These are phyloP conservation scores for Suillus alpinus DNA, from an alignment of 768 basidiomycete genomes.

Conservation along the genomic window DNA sequence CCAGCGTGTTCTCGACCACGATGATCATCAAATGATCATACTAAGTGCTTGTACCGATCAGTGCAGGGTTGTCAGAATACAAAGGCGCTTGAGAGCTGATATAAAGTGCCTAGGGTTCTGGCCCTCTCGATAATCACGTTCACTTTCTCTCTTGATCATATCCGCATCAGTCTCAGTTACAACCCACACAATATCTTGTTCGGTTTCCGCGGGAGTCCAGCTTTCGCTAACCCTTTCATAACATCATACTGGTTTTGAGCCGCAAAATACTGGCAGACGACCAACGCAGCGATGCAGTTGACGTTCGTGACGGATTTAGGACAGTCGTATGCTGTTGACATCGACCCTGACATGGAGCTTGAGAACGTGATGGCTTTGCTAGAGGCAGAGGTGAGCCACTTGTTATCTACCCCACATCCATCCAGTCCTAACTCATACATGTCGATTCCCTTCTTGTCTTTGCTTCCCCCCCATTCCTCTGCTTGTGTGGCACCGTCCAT, in stretches of 20 bases:
- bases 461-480: neutral
- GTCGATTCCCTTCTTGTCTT: neutral
- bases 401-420: neutral
- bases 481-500: neutral
- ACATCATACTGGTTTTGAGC: neutral
- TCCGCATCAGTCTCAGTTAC: neutral
- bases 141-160: neutral
- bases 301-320: conserved; percentile 73
- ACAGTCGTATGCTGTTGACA: conserved; percentile 67
- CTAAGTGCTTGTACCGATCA: neutral
- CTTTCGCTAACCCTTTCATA: neutral
- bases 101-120: neutral
- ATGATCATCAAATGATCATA: neutral
- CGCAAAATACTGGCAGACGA: neutral
- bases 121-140: neutral
- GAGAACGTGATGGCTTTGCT: conserved; percentile 91
- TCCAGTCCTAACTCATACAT: conserved; percentile 6
- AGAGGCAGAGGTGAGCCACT: conserved; percentile 84
- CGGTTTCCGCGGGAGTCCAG: neutral
- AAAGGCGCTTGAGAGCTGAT: neutral
- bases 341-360: conserved; percentile 87
- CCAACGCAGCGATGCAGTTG: conserved; percentile 51
- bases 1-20: neutral
- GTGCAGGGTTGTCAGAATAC: neutral
- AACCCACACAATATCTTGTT: neutral